These are phyloP conservation scores for Leishmania guyanensis DNA, from an alignment of 208 protist genomes.

Conservation along the genomic window DNA sequence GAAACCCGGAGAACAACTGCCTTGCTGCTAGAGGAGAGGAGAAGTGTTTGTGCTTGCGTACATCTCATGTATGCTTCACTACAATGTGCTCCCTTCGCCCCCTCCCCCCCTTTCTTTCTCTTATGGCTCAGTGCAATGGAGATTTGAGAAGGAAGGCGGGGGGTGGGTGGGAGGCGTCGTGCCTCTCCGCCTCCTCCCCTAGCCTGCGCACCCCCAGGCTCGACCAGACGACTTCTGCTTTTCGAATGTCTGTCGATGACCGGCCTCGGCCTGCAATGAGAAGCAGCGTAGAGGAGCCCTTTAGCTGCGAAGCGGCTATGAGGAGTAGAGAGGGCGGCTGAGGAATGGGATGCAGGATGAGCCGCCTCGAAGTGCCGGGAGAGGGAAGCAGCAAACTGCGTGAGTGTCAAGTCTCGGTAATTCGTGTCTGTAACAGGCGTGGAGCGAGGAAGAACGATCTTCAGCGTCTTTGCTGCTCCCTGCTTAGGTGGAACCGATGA, in stretches of 20 bases:
- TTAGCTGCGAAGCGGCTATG: slow-evolving; percentile 28
- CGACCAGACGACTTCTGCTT: slow-evolving; percentile 8
- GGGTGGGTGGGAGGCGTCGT: neutral
- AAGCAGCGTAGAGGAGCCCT: slow-evolving; percentile 29
- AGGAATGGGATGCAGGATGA: neutral
- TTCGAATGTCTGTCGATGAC: slow-evolving; percentile 34
- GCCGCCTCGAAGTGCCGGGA: neutral
- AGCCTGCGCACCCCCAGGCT: neutral
- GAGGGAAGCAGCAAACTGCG: neutral
- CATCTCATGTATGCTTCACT: neutral
- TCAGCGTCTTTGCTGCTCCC: too few species aligned
- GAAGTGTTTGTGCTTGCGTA: neutral
- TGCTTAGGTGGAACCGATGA: neutral
- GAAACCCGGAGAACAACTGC: neutral
- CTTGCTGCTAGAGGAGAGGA: neutral
- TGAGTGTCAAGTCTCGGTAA: neutral
- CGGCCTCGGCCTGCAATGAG: slow-evolving; percentile 11
- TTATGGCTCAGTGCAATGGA: neutral
- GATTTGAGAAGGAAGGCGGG: neutral
- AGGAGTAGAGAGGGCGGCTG: neutral
- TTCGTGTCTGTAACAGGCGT: too few species aligned
- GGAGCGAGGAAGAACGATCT: too few species aligned
- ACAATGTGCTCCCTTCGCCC: neutral
- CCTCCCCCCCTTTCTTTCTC: neutral
- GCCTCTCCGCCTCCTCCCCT: neutral